Percentiles rank a stretch among this genome's conserved stretches.
Conservation (phyloP, 768 basidiomycete species). For the Daedalea quercina region DNA sequence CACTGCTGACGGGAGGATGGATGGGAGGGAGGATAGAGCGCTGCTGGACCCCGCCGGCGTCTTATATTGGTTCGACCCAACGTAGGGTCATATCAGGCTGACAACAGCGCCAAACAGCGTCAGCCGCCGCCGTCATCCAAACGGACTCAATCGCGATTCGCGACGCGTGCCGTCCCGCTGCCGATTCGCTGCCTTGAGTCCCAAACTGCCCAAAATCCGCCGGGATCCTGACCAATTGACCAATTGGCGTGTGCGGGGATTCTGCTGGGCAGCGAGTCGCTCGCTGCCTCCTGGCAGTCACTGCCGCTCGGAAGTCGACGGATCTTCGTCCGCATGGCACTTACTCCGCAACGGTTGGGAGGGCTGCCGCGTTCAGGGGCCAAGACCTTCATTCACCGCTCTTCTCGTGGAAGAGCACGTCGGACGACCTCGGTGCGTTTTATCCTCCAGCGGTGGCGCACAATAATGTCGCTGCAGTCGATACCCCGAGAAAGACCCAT, state of each 20-base stretch:
- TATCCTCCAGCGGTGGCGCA: neutral
- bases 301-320: neutral
- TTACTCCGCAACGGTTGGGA: neutral
- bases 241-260: neutral
- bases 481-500: neutral
- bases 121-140: neutral
- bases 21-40: slow-evolving; percentile 5
- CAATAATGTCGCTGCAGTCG: neutral
- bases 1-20: slow-evolving; percentile 1
- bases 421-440: neutral
- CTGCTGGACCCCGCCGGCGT: neutral
- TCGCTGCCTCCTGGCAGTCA: neutral
- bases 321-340: neutral
- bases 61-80: slow-evolving; percentile 6
- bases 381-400: neutral
- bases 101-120: neutral
- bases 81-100: neutral
- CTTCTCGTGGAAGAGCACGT: neutral
- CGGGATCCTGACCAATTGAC: neutral
- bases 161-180: neutral
- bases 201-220: neutral
- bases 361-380: neutral
- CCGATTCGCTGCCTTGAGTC: neutral
- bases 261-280: neutral
- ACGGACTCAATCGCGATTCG: neutral